Evolutionary conservation across 257 asterid species (phyloP).

Genomic region (Solanum arcanum): DNA sequence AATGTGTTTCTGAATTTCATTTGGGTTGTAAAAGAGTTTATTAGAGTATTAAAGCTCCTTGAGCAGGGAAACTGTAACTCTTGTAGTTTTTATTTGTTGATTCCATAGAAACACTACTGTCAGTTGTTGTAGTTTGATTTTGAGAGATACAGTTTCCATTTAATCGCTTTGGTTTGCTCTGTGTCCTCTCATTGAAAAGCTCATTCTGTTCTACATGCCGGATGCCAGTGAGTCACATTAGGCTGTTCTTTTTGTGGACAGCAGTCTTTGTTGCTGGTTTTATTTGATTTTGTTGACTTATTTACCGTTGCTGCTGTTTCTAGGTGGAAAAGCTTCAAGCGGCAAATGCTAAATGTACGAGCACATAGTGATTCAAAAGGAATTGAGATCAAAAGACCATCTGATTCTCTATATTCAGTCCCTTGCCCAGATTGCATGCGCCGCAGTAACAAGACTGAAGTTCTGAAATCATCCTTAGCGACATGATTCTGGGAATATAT

Average conservation of each 20-base stretch:
- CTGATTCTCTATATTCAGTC: constrained; percentile 69
- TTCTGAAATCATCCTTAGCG: constrained; percentile 30
- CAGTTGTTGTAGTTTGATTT: not conserved
- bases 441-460: constrained; percentile 48
- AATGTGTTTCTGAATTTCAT: not conserved
- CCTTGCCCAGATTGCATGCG: constrained; percentile 99
- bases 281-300: not conserved
- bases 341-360: constrained; percentile 74
- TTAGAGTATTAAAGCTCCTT: not conserved
- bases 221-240: not conserved
- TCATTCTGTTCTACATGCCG: not conserved
- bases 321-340: constrained; percentile 94
- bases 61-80: not conserved
- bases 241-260: not conserved
- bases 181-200: not conserved
- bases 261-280: not conserved
- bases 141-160: not conserved
- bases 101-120: not conserved
- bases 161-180: not conserved
- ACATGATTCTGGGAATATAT: constrained; percentile 15
- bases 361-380: constrained; percentile 83
- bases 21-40: not conserved
- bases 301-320: not conserved
- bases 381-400: constrained; percentile 69
- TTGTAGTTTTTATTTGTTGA: not conserved